These are phyloP conservation scores for Blumeria graminis DNA, from an alignment of 2,329 filamentous ascomycete genomes.

Conservation along the genomic window DNA sequence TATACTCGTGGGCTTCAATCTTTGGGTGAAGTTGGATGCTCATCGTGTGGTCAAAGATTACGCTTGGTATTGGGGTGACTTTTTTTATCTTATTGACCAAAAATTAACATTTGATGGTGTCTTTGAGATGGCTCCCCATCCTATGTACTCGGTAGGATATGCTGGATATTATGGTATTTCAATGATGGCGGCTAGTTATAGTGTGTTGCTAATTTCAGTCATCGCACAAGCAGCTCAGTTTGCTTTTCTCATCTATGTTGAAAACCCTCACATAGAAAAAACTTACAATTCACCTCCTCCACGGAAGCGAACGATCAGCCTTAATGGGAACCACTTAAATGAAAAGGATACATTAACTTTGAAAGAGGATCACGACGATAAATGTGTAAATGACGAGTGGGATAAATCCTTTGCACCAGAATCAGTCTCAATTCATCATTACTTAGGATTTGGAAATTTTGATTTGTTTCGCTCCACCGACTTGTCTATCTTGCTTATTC, in stretches of 20 bases:
- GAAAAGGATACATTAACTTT: conserved; percentile 13
- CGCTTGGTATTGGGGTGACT: conserved; percentile 99
- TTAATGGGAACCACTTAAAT: conserved; percentile 14
- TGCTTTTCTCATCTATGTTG: conserved; percentile 70
- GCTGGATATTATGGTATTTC: conserved; percentile 96
- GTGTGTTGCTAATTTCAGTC: conserved; percentile 91
- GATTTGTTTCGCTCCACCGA: conserved; percentile 79
- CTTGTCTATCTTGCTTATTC: conserved; percentile 51
- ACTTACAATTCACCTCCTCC: conserved; percentile 82
- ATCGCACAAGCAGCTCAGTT: conserved; percentile 86
- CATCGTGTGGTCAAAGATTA: conserved; percentile 97
- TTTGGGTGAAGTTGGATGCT: conserved; percentile 96
- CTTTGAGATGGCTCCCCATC: conserved; percentile 95
- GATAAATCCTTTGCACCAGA: conserved; percentile 10
- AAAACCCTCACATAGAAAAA: conserved; percentile 95
- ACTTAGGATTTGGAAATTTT: conserved; percentile 62
- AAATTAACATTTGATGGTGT: conserved; percentile 95
- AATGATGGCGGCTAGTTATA: conserved; percentile 93
- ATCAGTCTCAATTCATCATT: conserved; percentile 52
- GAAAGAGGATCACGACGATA: conserved; percentile 5
- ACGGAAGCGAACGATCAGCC: conserved; percentile 22
- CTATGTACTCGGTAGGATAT: conserved; percentile 97
- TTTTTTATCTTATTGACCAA: conserved; percentile 96
- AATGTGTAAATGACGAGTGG: conserved; percentile 1
- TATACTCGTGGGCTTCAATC: conserved; percentile 67